Percentiles rank a stretch among this genome's conserved stretches.
Conservation (phyloP, 495 filamentous ascomycete species). For the Penicillium canariense region DNA sequence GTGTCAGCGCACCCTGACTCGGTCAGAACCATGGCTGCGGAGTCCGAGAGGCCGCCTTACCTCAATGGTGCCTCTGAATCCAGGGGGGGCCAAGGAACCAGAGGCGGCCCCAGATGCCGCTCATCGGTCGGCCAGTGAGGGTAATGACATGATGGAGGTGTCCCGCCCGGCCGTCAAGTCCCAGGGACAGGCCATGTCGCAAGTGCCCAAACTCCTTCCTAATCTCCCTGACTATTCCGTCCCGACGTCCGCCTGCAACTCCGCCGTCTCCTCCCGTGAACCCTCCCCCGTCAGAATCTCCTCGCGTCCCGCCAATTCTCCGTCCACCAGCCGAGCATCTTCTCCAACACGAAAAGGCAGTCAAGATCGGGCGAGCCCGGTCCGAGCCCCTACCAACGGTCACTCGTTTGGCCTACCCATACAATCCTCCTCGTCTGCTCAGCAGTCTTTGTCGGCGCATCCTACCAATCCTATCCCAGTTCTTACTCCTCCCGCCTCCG, state of each 20-base stretch:
- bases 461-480: constrained; percentile 51
- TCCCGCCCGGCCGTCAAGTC: constrained; percentile 33
- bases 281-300: constrained; percentile 45
- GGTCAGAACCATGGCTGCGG: constrained; percentile 42
- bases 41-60: constrained; percentile 46
- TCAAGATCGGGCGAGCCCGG: constrained; percentile 63
- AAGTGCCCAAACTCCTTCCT: constrained; percentile 39
- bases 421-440: constrained; percentile 58
- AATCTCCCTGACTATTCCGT: constrained; percentile 32
- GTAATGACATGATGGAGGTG: constrained; percentile 31
- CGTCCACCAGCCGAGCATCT: constrained; percentile 29
- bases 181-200: constrained; percentile 32
- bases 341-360: constrained; percentile 66
- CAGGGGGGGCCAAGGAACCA: constrained; percentile 31
- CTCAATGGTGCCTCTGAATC: constrained; percentile 35
- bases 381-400: constrained; percentile 47
- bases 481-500: constrained; percentile 51
- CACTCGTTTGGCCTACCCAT: constrained; percentile 36
- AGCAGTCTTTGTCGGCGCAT: constrained; percentile 60
- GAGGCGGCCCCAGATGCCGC: constrained; percentile 28
- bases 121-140: constrained; percentile 30
- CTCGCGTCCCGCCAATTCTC: constrained; percentile 33
- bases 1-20: constrained; percentile 34
- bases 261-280: constrained; percentile 50
- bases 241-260: constrained; percentile 39